Conservation (phyloP, 2,329 filamentous ascomycete genomes). For the Calonectria pseudoreteaudii region DNA sequence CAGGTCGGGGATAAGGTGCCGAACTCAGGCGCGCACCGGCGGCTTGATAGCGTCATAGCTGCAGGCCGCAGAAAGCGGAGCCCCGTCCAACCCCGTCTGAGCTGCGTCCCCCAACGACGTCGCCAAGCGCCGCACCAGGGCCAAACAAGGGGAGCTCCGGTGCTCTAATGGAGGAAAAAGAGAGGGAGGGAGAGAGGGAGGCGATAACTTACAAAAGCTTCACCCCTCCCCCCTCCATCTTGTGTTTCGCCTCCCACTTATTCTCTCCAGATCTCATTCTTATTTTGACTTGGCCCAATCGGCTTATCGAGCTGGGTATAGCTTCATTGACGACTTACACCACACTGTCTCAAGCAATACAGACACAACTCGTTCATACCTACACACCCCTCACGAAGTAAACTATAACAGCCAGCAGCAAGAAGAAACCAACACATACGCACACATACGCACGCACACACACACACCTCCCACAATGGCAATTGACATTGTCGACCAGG, state of each 20-base stretch:
- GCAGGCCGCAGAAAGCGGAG: slow-evolving; percentile 11
- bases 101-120: not conserved
- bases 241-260: not conserved
- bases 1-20: slow-evolving; percentile 22
- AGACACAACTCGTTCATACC: not conserved
- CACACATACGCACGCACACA: no score
- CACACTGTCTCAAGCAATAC: not conserved
- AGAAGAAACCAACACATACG: not conserved
- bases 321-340: slow-evolving; percentile 2
- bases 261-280: slow-evolving; percentile 1
- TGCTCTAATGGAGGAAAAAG: not conserved
- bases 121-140: slow-evolving; percentile 6
- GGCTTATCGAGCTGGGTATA: not conserved
- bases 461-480: slow-evolving; percentile 46
- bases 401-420: not conserved
- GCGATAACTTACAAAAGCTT: slow-evolving; percentile 20
- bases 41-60: slow-evolving; percentile 39
- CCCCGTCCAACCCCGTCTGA: not conserved
- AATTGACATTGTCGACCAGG: slow-evolving; percentile 66
- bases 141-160: not conserved
- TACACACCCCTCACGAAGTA: not conserved
- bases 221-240: slow-evolving; percentile 4
- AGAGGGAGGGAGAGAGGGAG: not conserved
- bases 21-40: slow-evolving; percentile 4
- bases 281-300: not conserved